Evolutionary conservation across 2,329 filamentous ascomycete genomes (phyloP), one percentile per base, ranked within the genome.

Genomic region (Ramularia endophylla): DNA sequence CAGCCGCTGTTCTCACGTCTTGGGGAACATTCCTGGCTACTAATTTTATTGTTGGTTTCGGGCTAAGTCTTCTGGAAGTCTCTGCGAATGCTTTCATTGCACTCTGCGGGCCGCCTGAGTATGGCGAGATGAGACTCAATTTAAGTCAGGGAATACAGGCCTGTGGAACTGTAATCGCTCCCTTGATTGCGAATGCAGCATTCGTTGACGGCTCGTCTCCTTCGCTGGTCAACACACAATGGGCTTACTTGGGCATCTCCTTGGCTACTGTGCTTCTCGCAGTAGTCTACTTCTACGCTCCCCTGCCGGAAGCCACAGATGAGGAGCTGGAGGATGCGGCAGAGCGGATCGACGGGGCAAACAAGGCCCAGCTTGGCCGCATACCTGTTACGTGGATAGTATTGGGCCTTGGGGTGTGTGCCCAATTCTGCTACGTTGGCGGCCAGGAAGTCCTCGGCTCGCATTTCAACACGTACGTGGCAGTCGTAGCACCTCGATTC

Each of bases 241-340:
- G 78, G 77, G 72, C 77, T 0, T 82, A 82, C 46, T 70, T 81
- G 2, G 78, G 75, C 6, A 80, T 82, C 42, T 70, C 76, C 1
- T 66, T 81, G 9, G 79, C 80, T 51, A 78, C 74, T 19, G 67
- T 80, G 34, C 59, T 73, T 3, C 65, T 82, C 9, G 78, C 78
- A 1, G 65, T 80, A 8, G 67, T 69, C 2, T 81, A 79, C 57
- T 78, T 75, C 55, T 81, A 81, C 50, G 62, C 80, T 1, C 77
- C 77, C 2, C 65, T 82, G 1, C 78, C 78, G 0, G 78, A 81
- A 61, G 78, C 77, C 2, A 75, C 75, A 1, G 77, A 80, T 50
- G 68, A 71, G 12, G 77, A 81, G 47, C 63, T 82, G 3, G 74
- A 78, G 46, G 69, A 73, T 36, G 63, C 75, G 3, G 71, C 72